Percentiles rank a stretch among this genome's conserved stretches.
phyloP scores from a whole-genome alignment of 2,329 filamentous ascomycete genomes.

The Chaetomium strumarium region DNA sequence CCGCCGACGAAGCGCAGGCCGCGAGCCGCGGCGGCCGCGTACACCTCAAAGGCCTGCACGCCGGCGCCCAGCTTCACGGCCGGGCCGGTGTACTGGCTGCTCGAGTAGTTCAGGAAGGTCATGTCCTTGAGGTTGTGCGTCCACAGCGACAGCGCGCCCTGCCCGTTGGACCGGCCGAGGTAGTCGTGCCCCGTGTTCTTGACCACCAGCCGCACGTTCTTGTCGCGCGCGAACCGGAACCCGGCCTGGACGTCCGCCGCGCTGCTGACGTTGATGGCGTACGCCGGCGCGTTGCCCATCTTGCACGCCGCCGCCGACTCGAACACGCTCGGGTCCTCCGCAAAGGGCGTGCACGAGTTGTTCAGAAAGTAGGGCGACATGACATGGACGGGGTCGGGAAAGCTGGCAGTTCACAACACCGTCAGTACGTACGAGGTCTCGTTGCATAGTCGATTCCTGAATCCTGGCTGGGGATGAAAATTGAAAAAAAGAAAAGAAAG shows the following conservation, averaged over 20 bases:
- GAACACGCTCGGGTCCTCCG: too few species aligned
- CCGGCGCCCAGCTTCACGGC: slow-evolving; percentile 13
- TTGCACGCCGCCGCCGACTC: background rate
- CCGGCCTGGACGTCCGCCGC: slow-evolving; percentile 4
- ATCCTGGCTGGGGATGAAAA: too few species aligned
- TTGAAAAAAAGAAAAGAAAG: too few species aligned
- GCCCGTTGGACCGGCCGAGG: slow-evolving; percentile 3
- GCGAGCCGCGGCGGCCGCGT: background rate
- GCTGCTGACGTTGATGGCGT: slow-evolving; percentile 9
- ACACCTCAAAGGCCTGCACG: slow-evolving; percentile 5
- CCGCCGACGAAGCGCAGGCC: slow-evolving; percentile 7
- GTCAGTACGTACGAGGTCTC: too few species aligned
- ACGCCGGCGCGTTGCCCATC: background rate
- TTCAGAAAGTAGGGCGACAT: slow-evolving; percentile 3
- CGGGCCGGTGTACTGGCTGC: slow-evolving; percentile 1
- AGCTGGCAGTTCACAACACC: background rate
- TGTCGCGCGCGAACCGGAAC: slow-evolving; percentile 8
- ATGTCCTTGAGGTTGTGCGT: slow-evolving; percentile 12
- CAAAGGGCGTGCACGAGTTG: background rate
- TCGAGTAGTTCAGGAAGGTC: slow-evolving; percentile 1
- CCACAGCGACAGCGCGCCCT: slow-evolving; percentile 13
- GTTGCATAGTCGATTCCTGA: too few species aligned
- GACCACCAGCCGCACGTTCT: slow-evolving; percentile 35
- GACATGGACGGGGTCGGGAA: background rate
- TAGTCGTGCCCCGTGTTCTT: slow-evolving; percentile 40